Base-by-base conservation (phyloP, 2,329 filamentous ascomycete genomes). In the Alternaria tenuissima region DNA sequence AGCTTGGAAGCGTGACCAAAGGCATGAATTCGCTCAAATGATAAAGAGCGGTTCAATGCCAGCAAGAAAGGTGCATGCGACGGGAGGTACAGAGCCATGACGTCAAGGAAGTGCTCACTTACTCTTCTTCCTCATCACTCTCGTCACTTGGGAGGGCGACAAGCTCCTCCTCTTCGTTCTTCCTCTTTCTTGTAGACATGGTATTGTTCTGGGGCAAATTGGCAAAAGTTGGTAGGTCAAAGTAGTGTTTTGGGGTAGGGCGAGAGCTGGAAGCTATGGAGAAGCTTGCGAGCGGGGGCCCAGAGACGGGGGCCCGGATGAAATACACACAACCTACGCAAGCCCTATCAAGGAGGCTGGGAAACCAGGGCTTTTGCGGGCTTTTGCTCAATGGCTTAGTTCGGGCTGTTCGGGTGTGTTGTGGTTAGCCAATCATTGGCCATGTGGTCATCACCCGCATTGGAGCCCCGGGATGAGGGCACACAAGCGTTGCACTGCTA, bases 131-230 rank as follows among this genome's bases (percentile, higher is more conserved):
- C 61, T 78, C 75, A 59, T 81, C 79, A 55, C 77, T 77, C 60
- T 80, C 80, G 53, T 79, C 77, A 57, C 78, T 79, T 5, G 80
- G 80, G 28, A 82, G 78, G 43, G 79, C 79, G 55, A 78, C 74
- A 57, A 82, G 78, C 76, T 82, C 80, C 67, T 80, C 79, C 63
- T 79, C 76, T 54, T 80, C 77, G 48, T 80, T 77, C 76, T 81
- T 81, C 64, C 79, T 77, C 71, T 81, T 81, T 67, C 80, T 79
- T 51, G 79, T 81, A 42, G 79, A 78, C 80, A 81, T 60, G 16
- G 18, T 36, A 20, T 24, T 12, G 24, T 79, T 61, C 52, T 67
- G 39, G 46, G 18, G 54, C 55, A 24, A 47, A 46, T 30, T 55
- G 49, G 60, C 49, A 47, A 59, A 51, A 41, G 24, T 47, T 41